Base-by-base conservation (phyloP, 192 early-diverging fungal species). In the Paraglomus occultum region DNA sequence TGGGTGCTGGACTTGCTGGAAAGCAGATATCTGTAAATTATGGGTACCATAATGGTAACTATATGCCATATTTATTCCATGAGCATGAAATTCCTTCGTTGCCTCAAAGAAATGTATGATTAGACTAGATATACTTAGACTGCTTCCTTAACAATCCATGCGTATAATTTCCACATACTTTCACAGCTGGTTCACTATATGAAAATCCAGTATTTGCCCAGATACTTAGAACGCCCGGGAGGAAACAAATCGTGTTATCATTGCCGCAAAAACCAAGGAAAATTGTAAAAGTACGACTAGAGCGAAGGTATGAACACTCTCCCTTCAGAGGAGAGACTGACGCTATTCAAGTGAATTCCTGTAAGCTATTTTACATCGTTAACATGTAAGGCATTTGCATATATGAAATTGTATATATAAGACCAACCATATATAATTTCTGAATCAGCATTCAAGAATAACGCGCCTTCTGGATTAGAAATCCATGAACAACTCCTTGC, bases 401-500 rank as follows among this genome's bases (percentile, higher is more conserved):
- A 57, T 57, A 57, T 57, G 50, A 57, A 31, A 31, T 57, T 20
- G 38, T 23, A 31, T 31, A 57, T 23, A 31, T 14, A 51, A 31
- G 20, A 17, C 38, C 20, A 57, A 57, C 6, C 38, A 17, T 57
- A 57, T 57, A 18, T 1, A 51, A 18, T 14, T 51, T 51, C 17
- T 51, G 12, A n/a, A n/a, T 14, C 17, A 51, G 50, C 17, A 22
- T 57, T 57, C 10, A 57, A 22, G n/a, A 20, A 57, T 20, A 57
- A 22, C 18, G 54, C 9, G 10, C 18, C 11, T 22, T 20, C 38
- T 47, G 54, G 54, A 15, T 48, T 44, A 48, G 49, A 58, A 39
- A 70, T 70, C 11, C 67, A 70, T 58, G 54, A 70, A n/a, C 67
- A 70, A 46, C 67, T 70, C 59, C 8, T 70, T 2, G 45, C 67